phyloP scores from a whole-genome alignment of 2,329 filamentous ascomycete genomes.

The Claviceps pazoutovae region DNA sequence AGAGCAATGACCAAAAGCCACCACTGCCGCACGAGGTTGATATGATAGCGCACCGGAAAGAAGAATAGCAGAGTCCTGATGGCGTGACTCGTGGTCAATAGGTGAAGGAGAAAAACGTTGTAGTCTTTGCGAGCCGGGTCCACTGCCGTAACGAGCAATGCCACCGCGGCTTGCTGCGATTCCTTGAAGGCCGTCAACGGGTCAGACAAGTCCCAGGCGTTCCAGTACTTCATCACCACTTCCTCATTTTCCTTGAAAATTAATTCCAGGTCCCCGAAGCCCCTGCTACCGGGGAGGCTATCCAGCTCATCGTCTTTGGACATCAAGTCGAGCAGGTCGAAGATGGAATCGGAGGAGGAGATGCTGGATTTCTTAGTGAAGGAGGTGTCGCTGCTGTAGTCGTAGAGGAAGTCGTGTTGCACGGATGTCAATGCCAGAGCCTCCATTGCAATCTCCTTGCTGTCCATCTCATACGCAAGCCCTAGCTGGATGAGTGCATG shows the following conservation, averaged over 20 bases:
- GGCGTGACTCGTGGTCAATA: conserved; percentile 77
- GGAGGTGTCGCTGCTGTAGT: conserved; percentile 56
- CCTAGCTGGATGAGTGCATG: conserved; percentile 89
- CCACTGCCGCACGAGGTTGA: conserved; percentile 69
- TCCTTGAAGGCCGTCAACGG: conserved; percentile 62
- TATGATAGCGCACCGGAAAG: conserved; percentile 58
- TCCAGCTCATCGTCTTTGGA: conserved; percentile 56
- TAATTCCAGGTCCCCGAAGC: conserved; percentile 47
- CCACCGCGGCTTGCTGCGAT: conserved; percentile 48
- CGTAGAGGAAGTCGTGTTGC: conserved; percentile 46
- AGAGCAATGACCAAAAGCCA: conserved; percentile 70
- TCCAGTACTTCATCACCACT: conserved; percentile 76
- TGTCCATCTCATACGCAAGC: conserved; percentile 85
- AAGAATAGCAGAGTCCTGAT: conserved; percentile 72
- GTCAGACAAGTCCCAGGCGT: conserved; percentile 62
- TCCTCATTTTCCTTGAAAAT: conserved; percentile 58
- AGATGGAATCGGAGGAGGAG: conserved; percentile 44
- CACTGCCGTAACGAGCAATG: conserved; percentile 48
- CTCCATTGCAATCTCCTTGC: conserved; percentile 77
- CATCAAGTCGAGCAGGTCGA: conserved; percentile 59
- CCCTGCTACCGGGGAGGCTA: conserved; percentile 44
- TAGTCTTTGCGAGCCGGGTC: conserved; percentile 47
- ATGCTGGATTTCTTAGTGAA: conserved; percentile 54
- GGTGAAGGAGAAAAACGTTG: conserved; percentile 71
- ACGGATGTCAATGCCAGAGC: conserved; percentile 55